phyloP scores from a whole-genome alignment of 495 filamentous ascomycete species.

The Apodospora peruviana region DNA sequence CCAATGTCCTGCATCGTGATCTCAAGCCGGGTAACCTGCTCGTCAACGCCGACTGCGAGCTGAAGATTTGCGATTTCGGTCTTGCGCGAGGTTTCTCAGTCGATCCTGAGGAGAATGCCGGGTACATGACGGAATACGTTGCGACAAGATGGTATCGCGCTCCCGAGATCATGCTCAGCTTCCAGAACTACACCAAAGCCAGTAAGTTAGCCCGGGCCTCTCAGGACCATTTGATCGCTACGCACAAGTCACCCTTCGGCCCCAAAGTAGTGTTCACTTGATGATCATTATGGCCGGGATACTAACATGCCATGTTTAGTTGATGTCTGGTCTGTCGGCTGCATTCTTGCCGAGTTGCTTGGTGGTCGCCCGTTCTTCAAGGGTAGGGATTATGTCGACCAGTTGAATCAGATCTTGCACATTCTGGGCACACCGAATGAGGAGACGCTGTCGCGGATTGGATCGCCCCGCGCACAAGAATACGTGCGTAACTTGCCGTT shows the following conservation, averaged over 20 bases:
- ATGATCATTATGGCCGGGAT: neutral
- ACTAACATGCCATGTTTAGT: constrained; percentile 45
- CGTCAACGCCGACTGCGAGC: constrained; percentile 97
- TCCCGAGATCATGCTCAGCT: constrained; percentile 98
- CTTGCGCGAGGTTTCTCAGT: constrained; percentile 93
- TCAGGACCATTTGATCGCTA: neutral
- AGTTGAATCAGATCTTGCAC: constrained; percentile 98
- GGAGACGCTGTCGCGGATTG: constrained; percentile 89
- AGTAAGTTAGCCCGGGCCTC: constrained; percentile 67
- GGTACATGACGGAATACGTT: constrained; percentile 99
- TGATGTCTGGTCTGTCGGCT: constrained; percentile 98
- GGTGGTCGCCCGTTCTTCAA: constrained; percentile 98
- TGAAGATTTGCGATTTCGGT: constrained; percentile 99
- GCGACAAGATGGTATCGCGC: constrained; percentile 98
- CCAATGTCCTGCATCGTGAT: constrained; percentile 94
- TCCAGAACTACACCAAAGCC: constrained; percentile 99
- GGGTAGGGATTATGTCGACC: constrained; percentile 97
- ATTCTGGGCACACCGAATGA: constrained; percentile 96
- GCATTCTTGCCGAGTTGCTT: constrained; percentile 93
- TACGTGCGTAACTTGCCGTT: constrained; percentile 96
- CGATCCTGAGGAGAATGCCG: constrained; percentile 96
- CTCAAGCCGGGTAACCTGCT: constrained; percentile 95
- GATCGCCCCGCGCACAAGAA: constrained; percentile 91
- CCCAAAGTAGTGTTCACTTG: no score
- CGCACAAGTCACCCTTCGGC: neutral